These are phyloP conservation scores for Saccharomycopsis malanga DNA, from an alignment of 805 yeast species.

Conservation along the genomic window DNA sequence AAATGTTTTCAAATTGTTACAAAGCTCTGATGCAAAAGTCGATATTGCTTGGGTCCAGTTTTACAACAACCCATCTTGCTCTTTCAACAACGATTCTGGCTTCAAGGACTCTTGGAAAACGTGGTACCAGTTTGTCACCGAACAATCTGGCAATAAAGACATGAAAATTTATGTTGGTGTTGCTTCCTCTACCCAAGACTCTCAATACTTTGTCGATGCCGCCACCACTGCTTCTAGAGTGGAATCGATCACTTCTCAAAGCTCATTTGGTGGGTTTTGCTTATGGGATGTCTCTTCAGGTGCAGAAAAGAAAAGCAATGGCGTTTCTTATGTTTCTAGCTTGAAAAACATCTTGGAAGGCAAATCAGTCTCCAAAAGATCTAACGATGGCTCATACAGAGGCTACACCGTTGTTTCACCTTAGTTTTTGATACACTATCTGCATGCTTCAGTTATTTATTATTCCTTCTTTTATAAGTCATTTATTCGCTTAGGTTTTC, in stretches of 20 bases:
- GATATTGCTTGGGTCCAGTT: constrained; percentile 61
- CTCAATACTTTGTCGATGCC: constrained; percentile 46
- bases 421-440: background rate
- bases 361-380: constrained; percentile 14
- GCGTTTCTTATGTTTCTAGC: constrained; percentile 15
- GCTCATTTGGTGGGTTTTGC: constrained; percentile 18
- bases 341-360: constrained; percentile 17
- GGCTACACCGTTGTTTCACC: constrained; percentile 7
- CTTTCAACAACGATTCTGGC: constrained; percentile 21
- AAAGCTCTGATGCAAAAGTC: constrained; percentile 27
- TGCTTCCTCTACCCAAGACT: constrained; percentile 46
- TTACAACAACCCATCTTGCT: constrained; percentile 43
- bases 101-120: constrained; percentile 40
- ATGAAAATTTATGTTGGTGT: constrained; percentile 56
- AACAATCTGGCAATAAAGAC: constrained; percentile 35
- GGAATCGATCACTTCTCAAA: background rate
- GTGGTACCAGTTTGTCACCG: constrained; percentile 44
- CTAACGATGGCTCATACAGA: constrained; percentile 4
- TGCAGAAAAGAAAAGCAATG: constrained; percentile 9
- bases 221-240: constrained; percentile 16
- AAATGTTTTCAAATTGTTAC: constrained; percentile 34
- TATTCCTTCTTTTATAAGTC: background rate
- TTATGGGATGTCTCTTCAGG: constrained; percentile 20
- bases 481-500: background rate
- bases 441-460: background rate